phyloP scores from a whole-genome alignment of 2,329 filamentous ascomycete species.

The Talaromyces pinophilus region DNA sequence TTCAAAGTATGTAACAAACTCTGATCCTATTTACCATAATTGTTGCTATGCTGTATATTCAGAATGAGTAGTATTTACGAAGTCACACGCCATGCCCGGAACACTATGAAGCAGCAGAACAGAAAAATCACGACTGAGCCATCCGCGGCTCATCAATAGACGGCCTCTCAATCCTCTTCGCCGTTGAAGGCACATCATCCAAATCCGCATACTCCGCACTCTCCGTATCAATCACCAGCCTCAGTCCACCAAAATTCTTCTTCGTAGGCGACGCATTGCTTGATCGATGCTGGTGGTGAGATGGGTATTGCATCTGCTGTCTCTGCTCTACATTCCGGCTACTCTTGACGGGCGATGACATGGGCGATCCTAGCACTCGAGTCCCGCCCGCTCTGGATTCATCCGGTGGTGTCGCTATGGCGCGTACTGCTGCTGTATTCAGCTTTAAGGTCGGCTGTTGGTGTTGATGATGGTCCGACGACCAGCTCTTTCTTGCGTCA shows the following conservation, averaged over 20 bases:
- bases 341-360: slow-evolving; percentile 19
- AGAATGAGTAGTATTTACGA: neutral
- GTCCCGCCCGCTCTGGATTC: slow-evolving; percentile 11
- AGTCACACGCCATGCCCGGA: neutral
- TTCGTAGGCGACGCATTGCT: slow-evolving; percentile 17
- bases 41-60: neutral
- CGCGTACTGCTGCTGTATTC: slow-evolving; percentile 19
- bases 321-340: slow-evolving; percentile 6
- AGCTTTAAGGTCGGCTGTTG: slow-evolving; percentile 15
- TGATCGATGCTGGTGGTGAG: neutral
- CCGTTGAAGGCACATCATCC: slow-evolving; percentile 21
- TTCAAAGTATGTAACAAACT: neutral
- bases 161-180: slow-evolving; percentile 20
- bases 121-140: neutral
- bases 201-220: slow-evolving; percentile 18
- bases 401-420: slow-evolving; percentile 13
- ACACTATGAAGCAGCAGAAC: neutral
- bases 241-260: slow-evolving; percentile 17
- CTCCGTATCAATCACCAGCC: slow-evolving; percentile 23
- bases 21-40: neutral
- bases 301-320: neutral
- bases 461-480: slow-evolving; percentile 1
- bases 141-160: slow-evolving; percentile 18
- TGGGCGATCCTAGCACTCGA: slow-evolving; percentile 16
- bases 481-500: slow-evolving; percentile 25